Evolutionary conservation across 371 early-diverging fungal species (phyloP).

Genomic region (Apophysomyces sp.): DNA sequence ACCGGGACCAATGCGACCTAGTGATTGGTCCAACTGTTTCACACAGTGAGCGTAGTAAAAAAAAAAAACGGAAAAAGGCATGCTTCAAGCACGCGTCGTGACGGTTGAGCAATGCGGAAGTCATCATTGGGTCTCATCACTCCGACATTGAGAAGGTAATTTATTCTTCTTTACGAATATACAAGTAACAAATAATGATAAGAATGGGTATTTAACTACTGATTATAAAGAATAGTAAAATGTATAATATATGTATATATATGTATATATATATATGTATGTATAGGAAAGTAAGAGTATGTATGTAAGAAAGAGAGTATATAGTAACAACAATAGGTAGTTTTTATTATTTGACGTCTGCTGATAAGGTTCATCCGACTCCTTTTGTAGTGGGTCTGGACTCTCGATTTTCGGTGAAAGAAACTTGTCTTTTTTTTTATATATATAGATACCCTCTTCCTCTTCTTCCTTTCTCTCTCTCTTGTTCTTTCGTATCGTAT

Average conservation of each 20-base stretch:
- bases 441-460: neutral
- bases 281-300: too few species aligned
- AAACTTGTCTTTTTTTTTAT: neutral
- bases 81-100: neutral
- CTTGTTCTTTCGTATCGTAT: neutral
- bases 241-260: too few species aligned
- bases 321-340: neutral
- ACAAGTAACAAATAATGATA: neutral
- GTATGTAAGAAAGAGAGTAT: too few species aligned
- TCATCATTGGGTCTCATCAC: neutral
- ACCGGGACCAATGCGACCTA: too few species aligned
- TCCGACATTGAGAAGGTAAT: neutral
- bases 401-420: neutral
- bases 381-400: neutral
- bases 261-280: too few species aligned
- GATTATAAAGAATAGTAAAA: too few species aligned
- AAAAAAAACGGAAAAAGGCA: neutral
- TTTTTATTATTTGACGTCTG: neutral
- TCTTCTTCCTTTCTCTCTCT: constrained; percentile 1
- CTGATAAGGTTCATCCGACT: neutral
- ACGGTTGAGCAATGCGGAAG: neutral
- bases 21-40: too few species aligned
- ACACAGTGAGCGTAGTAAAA: too few species aligned
- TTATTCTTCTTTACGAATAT: neutral
- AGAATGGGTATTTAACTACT: too few species aligned